These are phyloP conservation scores for Lenwebbia sp. DNA, from an alignment of 345 rosid genomes.

Conservation along the genomic window DNA sequence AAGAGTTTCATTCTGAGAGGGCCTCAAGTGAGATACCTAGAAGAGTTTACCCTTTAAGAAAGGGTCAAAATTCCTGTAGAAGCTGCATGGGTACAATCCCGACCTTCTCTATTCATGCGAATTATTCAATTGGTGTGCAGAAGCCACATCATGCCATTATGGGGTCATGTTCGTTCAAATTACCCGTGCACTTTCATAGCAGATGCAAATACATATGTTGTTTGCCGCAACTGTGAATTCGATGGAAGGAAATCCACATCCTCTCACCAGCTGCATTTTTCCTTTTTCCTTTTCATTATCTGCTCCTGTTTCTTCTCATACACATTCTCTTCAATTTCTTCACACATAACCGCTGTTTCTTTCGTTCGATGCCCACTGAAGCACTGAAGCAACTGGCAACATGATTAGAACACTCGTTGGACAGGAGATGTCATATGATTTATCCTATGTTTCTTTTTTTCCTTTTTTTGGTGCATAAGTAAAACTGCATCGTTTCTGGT, in stretches of 20 bases:
- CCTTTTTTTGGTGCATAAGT: not conserved
- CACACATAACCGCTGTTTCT: not conserved
- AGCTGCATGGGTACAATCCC: not conserved
- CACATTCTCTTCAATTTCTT: not conserved
- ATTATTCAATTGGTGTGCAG: slow-evolving; percentile 34
- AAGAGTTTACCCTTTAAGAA: not conserved
- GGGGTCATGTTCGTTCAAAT: slow-evolving; percentile 13
- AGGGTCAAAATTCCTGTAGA: not conserved
- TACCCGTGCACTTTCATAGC: not conserved
- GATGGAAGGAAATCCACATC: slow-evolving; percentile 7
- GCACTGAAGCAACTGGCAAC: not conserved
- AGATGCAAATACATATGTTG: slow-evolving; percentile 16
- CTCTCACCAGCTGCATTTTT: not conserved
- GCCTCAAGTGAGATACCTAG: not conserved
- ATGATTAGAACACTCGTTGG: not conserved
- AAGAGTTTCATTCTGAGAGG: not conserved
- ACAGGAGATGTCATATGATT: not conserved
- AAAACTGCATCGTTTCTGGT: not conserved
- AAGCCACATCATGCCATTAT: slow-evolving; percentile 24
- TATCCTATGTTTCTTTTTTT: not conserved
- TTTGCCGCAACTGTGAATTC: slow-evolving; percentile 3
- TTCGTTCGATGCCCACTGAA: not conserved
- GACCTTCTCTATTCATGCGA: slow-evolving; percentile 8
- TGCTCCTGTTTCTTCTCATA: not conserved
- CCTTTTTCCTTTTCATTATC: not conserved